phyloP scores from a whole-genome alignment of 2,329 filamentous ascomycete genomes.

The Helotiales sp. region DNA sequence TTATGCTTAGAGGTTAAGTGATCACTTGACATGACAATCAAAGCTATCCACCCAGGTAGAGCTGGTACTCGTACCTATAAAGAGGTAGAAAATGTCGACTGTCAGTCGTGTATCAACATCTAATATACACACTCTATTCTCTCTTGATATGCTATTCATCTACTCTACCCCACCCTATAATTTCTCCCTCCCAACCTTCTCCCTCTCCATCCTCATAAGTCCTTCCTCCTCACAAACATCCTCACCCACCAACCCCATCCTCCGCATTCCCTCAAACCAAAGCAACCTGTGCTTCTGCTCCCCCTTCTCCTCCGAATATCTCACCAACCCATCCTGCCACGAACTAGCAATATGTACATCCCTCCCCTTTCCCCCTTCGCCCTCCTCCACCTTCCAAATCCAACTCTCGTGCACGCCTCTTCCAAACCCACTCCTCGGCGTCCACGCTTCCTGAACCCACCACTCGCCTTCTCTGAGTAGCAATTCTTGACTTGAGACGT shows the following conservation, averaged over 20 bases:
- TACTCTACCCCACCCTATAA: constrained; percentile 1
- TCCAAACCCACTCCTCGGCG: constrained; percentile 50
- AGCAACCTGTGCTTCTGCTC: constrained; percentile 17
- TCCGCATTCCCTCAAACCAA: constrained; percentile 21
- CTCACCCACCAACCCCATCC: background rate
- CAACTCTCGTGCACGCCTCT: constrained; percentile 53
- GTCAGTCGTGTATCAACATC: too few relatives aligned
- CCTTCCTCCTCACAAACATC: background rate
- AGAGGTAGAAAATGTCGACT: too few relatives aligned
- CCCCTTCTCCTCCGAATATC: constrained; percentile 19
- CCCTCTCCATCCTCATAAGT: background rate
- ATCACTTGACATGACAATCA: too few relatives aligned
- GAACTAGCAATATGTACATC: constrained; percentile 52
- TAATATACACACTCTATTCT: too few relatives aligned
- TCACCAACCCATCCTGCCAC: constrained; percentile 55
- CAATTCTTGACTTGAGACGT: constrained; percentile 48
- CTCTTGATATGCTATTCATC: too few relatives aligned
- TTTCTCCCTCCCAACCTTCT: background rate
- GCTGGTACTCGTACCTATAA: too few relatives aligned
- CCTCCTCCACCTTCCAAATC: constrained; percentile 44
- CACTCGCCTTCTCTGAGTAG: constrained; percentile 47
- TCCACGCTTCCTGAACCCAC: constrained; percentile 56
- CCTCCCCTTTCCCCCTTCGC: constrained; percentile 14
- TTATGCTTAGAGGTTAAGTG: too few relatives aligned
- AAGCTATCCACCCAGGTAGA: too few relatives aligned